Evolutionary conservation across 441 rosid species (phyloP), one percentile per base, ranked within the genome.

Genomic region (Bruguiera hainesii): DNA sequence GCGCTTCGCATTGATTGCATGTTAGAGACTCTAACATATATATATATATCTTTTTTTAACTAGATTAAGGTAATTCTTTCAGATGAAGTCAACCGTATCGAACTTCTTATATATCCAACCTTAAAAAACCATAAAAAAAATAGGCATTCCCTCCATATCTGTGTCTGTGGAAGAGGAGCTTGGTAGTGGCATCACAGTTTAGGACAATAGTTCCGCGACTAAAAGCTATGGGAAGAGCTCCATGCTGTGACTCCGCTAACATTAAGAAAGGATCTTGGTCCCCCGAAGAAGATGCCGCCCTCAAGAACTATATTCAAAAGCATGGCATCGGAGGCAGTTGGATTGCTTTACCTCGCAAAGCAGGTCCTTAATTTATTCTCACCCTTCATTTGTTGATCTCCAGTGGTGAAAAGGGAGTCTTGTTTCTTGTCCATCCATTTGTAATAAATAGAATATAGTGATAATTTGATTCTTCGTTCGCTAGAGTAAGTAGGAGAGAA

Each of bases 251-350:
- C 75, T 79, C 82, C 71, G 77, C 86, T 10, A 83, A 82, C 21
- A 85, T 81, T 68, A 85, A 79, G 77, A 76, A 84, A 78, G 89
- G 89, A 19, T 83, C 87, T 0, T 85, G 89, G 90, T 85, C 90
- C 39, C 90, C 87, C 0, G 86, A 85, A 51, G 90, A 85, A 82
- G 90, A 85, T 48, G 85, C 83, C 33, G 66, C 80, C 61, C 88
- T 85, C 50, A 84, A 66, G 66, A 60, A 57, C 63, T 82, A 80
- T 56, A 52, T 85, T 39, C 61, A 83, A 30, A 56, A 64, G 48
- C 81, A 82, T 55, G 87, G 87, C 79, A 78, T 78, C 11, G 84
- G 68, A 31, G 79, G 84, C 25, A 85, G 82, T 69, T 85, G 90
- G 90, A 83, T 82, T 57, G 69, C 90, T 69, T 71, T 85, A 68